Base-by-base conservation (phyloP, 2,329 filamentous ascomycete genomes). In the Colletotrichum orbiculare region DNA sequence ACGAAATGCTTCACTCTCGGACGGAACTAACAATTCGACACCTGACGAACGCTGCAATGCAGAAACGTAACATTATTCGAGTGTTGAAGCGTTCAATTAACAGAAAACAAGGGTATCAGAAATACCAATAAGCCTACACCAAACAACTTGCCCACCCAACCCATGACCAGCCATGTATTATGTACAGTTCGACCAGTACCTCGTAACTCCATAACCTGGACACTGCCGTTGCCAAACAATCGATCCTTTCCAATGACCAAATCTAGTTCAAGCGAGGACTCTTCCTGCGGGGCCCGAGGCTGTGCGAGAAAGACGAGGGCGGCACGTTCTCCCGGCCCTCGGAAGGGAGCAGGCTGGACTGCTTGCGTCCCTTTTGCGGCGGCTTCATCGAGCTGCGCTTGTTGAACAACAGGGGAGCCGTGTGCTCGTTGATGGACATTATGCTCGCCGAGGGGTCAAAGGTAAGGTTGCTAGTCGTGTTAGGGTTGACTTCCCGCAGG, bases 401-500 rank as follows among this genome's bases (percentile, higher is more conserved):
- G 63, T 34, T 57, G 42, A 66, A 66, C 67, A 82, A 75, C 37
- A 82, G 71, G 38, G 83, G 82, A 72, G 83, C 73, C 15, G 82
- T 79, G 68, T 80, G 78, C 66, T 80, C 78, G 4, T 75, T 74
- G 10, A 78, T 74, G 33, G 81, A 79, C 68, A 78, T 75, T 48
- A 76, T 77, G 72, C 79, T 83, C 9, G 76, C 73, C 10, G 77
- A 74, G 1, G 81, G 75, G 50, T 85, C 82, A 63, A 84, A 82
- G 64, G 79, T 79, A 34, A 83, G 73, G 69, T 84, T 85, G 54
- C 60, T 57, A 43, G 60, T 54, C 53, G 60, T 64, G 67, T 69
- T 69, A 39, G 84, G 84, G 72, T 87, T 83, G 41, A 88, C 79
- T 72, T 88, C 86, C 45, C 85, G 82, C 50, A 88, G 79, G 68